Evolutionary conservation across 2,329 filamentous ascomycete species (phyloP).

Genomic region (Akanthomyces uredinophilus): DNA sequence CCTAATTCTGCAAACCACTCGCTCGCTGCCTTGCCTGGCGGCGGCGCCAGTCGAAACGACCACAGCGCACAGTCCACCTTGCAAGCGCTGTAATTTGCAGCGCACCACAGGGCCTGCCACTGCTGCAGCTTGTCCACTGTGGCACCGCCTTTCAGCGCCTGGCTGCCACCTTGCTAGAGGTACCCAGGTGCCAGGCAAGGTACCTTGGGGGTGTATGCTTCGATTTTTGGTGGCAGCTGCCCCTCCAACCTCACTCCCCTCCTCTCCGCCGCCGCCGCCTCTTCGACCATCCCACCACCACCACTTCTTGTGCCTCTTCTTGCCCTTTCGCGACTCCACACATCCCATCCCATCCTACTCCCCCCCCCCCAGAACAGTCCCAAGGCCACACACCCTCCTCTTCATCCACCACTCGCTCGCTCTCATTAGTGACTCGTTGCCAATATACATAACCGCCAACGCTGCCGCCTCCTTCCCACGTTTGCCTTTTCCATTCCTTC

Average conservation of each 20-base stretch:
- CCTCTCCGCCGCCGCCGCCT: neutral
- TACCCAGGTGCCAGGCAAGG: too few relatives aligned
- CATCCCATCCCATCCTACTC: slow-evolving; percentile 6
- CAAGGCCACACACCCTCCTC: neutral
- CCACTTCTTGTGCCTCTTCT: neutral
- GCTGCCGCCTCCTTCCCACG: slow-evolving; percentile 26
- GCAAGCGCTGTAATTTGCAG: neutral
- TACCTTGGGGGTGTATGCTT: too few relatives aligned
- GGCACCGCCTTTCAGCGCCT: neutral
- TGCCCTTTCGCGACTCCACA: neutral
- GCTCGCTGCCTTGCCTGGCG: neutral
- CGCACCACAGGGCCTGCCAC: neutral
- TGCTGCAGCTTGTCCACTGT: neutral
- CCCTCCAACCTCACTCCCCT: neutral
- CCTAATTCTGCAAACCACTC: neutral
- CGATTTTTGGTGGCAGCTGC: neutral
- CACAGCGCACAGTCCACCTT: neutral
- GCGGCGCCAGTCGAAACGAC: neutral
- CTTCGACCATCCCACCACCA: neutral
- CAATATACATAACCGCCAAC: slow-evolving; percentile 38
- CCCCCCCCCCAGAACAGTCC: neutral
- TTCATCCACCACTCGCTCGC: neutral
- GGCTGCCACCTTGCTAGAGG: too few relatives aligned
- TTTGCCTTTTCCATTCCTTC: neutral
- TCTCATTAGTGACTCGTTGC: neutral